Base-by-base conservation (phyloP, 306 rosid species). In the Prunus persica region DNA sequence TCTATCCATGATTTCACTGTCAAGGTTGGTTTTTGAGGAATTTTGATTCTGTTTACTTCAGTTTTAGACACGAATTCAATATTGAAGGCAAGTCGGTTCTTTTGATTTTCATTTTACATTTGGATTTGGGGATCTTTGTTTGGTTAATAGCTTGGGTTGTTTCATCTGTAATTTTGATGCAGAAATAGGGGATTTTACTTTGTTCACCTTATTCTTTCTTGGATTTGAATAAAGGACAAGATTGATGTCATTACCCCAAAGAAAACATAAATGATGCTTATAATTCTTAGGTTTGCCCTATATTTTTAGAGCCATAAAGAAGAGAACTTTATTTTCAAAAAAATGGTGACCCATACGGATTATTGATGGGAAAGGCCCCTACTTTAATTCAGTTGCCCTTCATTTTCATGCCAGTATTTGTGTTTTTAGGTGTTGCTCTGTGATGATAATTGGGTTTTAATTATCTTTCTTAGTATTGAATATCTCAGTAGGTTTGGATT, bases 1-100 rank as follows among this genome's bases (percentile, higher is more conserved):
- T 84, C 97, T 2, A 64, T 91, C 74, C 76, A 91, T 30, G 92
- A 91, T 71, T 91, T 91, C 92, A 87, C 88, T 28, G 93, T 89
- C 22, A 89, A 87, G 82, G 96, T 89, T 49, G 11, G 27, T 30
- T 63, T 47, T 50, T 62, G 61, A 13, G 0, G 67, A 72, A 68
- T 34, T 57, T 8, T 45, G 52, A 49, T 49, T 20, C 16, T 27
- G 5, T 65, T 9, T 24, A 1, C 4, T 69, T 47, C 57, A 72
- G 49, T 4, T 70, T 73, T 49, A 30, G 30, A 52, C 45, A 57
- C 18, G 75, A 77, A 46, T 69, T 69, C 75, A 41, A 65, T 56
- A 38, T 60, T 45, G 64, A 18, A 25, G 1, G 11, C 38, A 75
- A 69, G 71, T 75, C 30, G 28, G 62, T 64, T 11, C 30, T 11